Conservation (phyloP, 441 rosid genomes). For the Theobroma grandiflorum region DNA sequence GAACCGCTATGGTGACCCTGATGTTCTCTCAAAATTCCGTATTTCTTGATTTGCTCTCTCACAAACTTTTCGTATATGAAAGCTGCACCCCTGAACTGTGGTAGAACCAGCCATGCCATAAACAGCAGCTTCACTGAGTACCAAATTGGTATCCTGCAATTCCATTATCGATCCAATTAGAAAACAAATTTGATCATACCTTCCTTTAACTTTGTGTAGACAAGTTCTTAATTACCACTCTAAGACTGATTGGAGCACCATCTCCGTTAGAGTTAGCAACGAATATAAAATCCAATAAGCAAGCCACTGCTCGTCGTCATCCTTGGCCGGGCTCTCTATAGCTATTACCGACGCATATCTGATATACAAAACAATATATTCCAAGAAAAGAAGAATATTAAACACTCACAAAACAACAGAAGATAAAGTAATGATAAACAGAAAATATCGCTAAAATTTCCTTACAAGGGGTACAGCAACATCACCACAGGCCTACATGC, state of each 20-base stretch:
- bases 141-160: conserved; percentile 85
- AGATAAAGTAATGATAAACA: background rate
- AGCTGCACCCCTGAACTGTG: conserved; percentile 89
- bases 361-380: background rate
- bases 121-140: conserved; percentile 66
- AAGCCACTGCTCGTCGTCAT: conserved; percentile 93
- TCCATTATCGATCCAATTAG: background rate
- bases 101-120: conserved; percentile 80
- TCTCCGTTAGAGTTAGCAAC: conserved; percentile 75
- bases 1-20: conserved; percentile 19
- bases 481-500: conserved; percentile 73
- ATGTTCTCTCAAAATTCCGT: conserved; percentile 29
- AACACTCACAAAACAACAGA: background rate
- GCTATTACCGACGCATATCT: conserved; percentile 90
- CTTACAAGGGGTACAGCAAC: conserved; percentile 91
- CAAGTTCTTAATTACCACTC: conserved; percentile 54
- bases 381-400: background rate
- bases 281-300: conserved; percentile 94
- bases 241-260: conserved; percentile 67
- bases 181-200: background rate
- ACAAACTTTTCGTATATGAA: conserved; percentile 74
- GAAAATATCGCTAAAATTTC: background rate
- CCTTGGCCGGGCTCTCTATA: conserved; percentile 72
- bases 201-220: background rate
- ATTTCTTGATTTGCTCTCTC: conserved; percentile 59